phyloP scores from a whole-genome alignment of 495 filamentous ascomycete genomes.

The Endocarpon pusillum region DNA sequence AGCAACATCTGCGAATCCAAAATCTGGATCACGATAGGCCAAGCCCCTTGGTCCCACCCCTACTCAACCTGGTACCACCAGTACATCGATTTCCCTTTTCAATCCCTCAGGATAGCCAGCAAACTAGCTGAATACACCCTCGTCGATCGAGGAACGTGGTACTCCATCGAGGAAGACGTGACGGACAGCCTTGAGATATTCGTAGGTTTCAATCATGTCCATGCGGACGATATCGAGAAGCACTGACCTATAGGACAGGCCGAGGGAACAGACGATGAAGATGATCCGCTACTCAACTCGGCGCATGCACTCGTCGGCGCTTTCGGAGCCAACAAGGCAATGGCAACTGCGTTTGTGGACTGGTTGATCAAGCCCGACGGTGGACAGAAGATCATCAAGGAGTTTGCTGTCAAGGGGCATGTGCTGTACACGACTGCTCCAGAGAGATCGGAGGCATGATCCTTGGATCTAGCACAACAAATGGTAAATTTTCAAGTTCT shows the following conservation, averaged over 20 bases:
- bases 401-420: constrained; percentile 16
- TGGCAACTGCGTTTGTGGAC: constrained; percentile 17
- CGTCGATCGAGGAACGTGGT: constrained; percentile 25
- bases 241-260: neutral
- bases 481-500: too few species aligned
- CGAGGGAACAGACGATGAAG: constrained; percentile 13
- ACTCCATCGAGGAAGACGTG: constrained; percentile 14
- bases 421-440: constrained; percentile 14
- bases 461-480: too few species aligned
- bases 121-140: constrained; percentile 24
- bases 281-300: constrained; percentile 20
- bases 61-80: constrained; percentile 30
- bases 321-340: constrained; percentile 12
- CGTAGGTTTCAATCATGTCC: too few species aligned
- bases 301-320: constrained; percentile 21
- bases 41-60: constrained; percentile 24
- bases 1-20: constrained; percentile 30
- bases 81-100: constrained; percentile 25
- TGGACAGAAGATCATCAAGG: constrained; percentile 18
- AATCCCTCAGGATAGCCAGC: constrained; percentile 21
- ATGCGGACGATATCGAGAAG: neutral
- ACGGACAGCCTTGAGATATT: constrained; percentile 17
- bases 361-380: constrained; percentile 19
- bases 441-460: too few species aligned
- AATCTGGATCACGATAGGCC: constrained; percentile 27